These are phyloP conservation scores for Alternaria conjuncta DNA, from an alignment of 2,329 filamentous ascomycete genomes.

Conservation along the genomic window DNA sequence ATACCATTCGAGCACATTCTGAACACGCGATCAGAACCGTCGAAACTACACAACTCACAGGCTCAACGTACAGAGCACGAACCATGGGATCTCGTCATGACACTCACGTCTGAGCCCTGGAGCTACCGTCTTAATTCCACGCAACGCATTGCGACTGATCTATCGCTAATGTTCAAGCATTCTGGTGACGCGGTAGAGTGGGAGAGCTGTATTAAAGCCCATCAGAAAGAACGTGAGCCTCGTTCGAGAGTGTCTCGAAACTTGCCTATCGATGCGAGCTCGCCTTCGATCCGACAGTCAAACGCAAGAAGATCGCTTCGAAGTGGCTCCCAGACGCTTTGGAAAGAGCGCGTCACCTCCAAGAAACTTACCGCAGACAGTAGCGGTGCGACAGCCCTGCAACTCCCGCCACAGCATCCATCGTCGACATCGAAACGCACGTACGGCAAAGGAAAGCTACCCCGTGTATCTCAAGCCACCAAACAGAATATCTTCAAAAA, in stretches of 20 bases:
- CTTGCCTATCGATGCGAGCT: slow-evolving; percentile 2
- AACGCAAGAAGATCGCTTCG: not conserved
- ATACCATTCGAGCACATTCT: slow-evolving; percentile 34
- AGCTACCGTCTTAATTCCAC: slow-evolving; percentile 34
- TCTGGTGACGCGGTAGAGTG: slow-evolving; percentile 30
- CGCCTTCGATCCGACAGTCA: not conserved
- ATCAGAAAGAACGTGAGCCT: not conserved
- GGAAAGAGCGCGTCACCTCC: not conserved
- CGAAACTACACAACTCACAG: slow-evolving; percentile 31
- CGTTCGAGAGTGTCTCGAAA: not conserved
- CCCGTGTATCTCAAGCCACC: slow-evolving; percentile 17
- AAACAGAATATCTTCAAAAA: slow-evolving; percentile 18
- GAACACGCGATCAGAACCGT: slow-evolving; percentile 9
- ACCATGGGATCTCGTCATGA: slow-evolving; percentile 32
- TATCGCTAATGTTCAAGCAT: slow-evolving; percentile 30
- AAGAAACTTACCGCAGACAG: not conserved
- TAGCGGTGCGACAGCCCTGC: not conserved
- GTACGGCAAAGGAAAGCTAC: slow-evolving; percentile 21
- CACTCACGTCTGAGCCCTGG: slow-evolving; percentile 15
- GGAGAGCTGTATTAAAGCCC: slow-evolving; percentile 19
- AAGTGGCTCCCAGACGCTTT: not conserved
- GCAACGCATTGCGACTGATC: slow-evolving; percentile 17
- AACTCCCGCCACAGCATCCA: not conserved
- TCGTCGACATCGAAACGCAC: not conserved
- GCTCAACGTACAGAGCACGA: slow-evolving; percentile 13